These are phyloP conservation scores for Candida dubliniensis DNA, from an alignment of 1,139 yeast species.

Conservation along the genomic window DNA sequence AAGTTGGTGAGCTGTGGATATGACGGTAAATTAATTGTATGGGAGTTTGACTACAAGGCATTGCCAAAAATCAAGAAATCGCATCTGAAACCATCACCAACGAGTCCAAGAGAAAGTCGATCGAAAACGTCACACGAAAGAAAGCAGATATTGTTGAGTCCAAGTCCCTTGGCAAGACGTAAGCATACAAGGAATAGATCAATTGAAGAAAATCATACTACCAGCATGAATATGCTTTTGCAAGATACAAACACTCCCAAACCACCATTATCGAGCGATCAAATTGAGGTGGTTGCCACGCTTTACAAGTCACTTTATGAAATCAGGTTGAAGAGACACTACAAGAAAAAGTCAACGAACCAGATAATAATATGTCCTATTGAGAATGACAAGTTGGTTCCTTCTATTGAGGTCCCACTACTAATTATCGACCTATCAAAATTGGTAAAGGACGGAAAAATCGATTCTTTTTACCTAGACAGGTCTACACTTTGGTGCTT, in stretches of 20 bases:
- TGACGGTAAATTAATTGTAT: constrained; percentile 65
- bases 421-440: constrained; percentile 34
- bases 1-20: constrained; percentile 67
- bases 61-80: constrained; percentile 47
- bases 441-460: constrained; percentile 41
- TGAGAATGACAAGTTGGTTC: constrained; percentile 39
- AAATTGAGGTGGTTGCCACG: constrained; percentile 27
- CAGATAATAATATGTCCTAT: constrained; percentile 38
- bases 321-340: constrained; percentile 33
- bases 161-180: constrained; percentile 15
- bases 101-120: constrained; percentile 9
- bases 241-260: constrained; percentile 5
- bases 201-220: constrained; percentile 7
- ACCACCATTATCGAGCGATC: constrained; percentile 5
- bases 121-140: constrained; percentile 13
- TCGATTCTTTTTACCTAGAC: constrained; percentile 44
- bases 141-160: constrained; percentile 13
- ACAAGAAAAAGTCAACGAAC: constrained; percentile 14
- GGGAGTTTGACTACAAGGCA: constrained; percentile 73
- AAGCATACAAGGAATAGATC: constrained; percentile 10
- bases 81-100: constrained; percentile 5
- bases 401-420: constrained; percentile 42
- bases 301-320: constrained; percentile 40
- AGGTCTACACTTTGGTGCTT: constrained; percentile 48
- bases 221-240: constrained; percentile 15